phyloP scores from a whole-genome alignment of 495 filamentous ascomycete genomes.

The Hyphodiscus hymeniophilus region DNA sequence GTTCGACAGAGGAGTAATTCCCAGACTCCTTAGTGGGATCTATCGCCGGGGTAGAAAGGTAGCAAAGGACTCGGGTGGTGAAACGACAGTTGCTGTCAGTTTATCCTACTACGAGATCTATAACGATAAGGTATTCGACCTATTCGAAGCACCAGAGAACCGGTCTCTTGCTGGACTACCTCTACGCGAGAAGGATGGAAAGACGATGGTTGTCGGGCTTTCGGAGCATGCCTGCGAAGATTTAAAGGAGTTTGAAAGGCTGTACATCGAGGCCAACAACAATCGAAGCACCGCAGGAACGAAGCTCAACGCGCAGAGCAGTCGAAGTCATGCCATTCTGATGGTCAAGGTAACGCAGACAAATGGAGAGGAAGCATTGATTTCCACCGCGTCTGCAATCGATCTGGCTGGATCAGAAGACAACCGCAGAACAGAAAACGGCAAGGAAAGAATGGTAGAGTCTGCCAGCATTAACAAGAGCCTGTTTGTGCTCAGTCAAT shows the following conservation, averaged over 20 bases:
- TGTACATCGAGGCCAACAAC: slow-evolving; percentile 92
- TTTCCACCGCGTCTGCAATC: slow-evolving; percentile 87
- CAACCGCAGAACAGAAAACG: slow-evolving; percentile 90
- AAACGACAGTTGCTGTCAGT: slow-evolving; percentile 64
- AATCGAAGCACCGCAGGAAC: slow-evolving; percentile 89
- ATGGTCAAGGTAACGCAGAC: slow-evolving; percentile 79
- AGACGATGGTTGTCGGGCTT: slow-evolving; percentile 87
- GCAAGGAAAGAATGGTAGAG: slow-evolving; percentile 85
- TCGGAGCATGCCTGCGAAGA: slow-evolving; percentile 78
- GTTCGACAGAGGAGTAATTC: slow-evolving; percentile 86
- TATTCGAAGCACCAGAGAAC: slow-evolving; percentile 88
- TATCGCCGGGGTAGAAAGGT: slow-evolving; percentile 82
- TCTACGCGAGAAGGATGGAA: slow-evolving; percentile 82
- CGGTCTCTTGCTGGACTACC: slow-evolving; percentile 77
- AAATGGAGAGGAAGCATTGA: slow-evolving; percentile 58
- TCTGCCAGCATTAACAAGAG: slow-evolving; percentile 99
- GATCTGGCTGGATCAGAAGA: slow-evolving; percentile 96
- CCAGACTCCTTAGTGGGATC: slow-evolving; percentile 76
- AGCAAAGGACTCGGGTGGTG: slow-evolving; percentile 70
- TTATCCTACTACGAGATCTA: slow-evolving; percentile 99
- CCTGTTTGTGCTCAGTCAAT: slow-evolving; percentile 89
- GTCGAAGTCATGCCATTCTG: slow-evolving; percentile 86
- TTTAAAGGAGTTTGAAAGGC: slow-evolving; percentile 82
- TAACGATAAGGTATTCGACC: slow-evolving; percentile 90
- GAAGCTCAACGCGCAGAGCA: slow-evolving; percentile 93